Conservation (phyloP, 1,139 yeast species). For the Casaregolazyma suthepensis region DNA sequence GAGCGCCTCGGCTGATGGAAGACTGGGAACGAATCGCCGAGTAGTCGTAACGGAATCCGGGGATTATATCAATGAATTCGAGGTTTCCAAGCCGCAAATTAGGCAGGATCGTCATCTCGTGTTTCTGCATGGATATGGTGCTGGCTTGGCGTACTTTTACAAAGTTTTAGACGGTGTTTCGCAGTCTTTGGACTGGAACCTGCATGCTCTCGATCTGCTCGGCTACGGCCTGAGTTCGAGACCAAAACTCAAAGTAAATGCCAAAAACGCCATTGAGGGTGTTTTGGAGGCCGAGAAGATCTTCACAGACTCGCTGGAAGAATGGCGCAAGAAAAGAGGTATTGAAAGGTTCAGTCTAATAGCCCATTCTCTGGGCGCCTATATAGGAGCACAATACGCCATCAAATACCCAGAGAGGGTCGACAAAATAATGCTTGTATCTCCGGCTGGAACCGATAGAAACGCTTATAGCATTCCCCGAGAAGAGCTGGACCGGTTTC, state of each 20-base stretch:
- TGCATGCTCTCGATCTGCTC: slow-evolving; percentile 76
- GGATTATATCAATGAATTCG: slow-evolving; percentile 54
- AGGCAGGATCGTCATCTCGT: slow-evolving; percentile 39
- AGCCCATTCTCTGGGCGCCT: slow-evolving; percentile 95
- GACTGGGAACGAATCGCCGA: slow-evolving; percentile 45
- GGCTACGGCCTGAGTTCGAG: slow-evolving; percentile 80
- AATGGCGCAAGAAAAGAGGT: slow-evolving; percentile 61
- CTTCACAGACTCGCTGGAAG: slow-evolving; percentile 76
- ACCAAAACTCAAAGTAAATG: slow-evolving; percentile 40
- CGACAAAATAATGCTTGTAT: slow-evolving; percentile 61
- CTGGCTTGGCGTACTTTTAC: slow-evolving; percentile 80
- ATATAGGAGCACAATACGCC: slow-evolving; percentile 73
- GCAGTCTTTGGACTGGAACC: slow-evolving; percentile 35
- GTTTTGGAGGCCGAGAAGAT: slow-evolving; percentile 56
- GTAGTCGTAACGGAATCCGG: slow-evolving; percentile 42
- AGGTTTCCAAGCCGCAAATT: slow-evolving; percentile 27
- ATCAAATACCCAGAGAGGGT: slow-evolving; percentile 63
- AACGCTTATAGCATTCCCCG: slow-evolving; percentile 28
- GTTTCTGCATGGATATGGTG: slow-evolving; percentile 87
- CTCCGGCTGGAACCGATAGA: slow-evolving; percentile 79
- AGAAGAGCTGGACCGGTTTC: slow-evolving; percentile 5
- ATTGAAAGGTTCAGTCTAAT: slow-evolving; percentile 56
- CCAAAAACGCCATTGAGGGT: slow-evolving; percentile 24
- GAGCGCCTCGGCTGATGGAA: slow-evolving; percentile 34
- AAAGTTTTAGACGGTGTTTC: slow-evolving; percentile 56